Evolutionary conservation across 306 rosid genomes (phyloP).

Genomic region (Hippophae gyantsensis): DNA sequence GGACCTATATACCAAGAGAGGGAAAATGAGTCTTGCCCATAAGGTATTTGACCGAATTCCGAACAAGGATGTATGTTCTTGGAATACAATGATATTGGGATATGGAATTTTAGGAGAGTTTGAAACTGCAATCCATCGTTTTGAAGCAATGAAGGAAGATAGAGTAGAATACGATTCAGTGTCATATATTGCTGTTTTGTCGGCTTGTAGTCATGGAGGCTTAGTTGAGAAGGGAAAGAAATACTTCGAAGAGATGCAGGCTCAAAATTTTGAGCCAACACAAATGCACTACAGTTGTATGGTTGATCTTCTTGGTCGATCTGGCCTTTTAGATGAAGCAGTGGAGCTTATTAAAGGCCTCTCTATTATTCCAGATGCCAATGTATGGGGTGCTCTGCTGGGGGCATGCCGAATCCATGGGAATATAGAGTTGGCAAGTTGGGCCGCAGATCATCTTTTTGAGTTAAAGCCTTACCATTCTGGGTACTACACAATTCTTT

Average conservation of each 20-base stretch:
- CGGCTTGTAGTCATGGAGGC: slow-evolving; percentile 93
- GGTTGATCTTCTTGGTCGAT: slow-evolving; percentile 87
- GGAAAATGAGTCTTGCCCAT: slow-evolving; percentile 57
- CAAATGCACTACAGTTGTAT: slow-evolving; percentile 76
- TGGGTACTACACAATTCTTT: slow-evolving; percentile 78
- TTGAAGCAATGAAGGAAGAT: slow-evolving; percentile 62
- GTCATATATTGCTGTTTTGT: slow-evolving; percentile 72
- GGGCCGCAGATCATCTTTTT: slow-evolving; percentile 76
- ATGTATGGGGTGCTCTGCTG: slow-evolving; percentile 83
- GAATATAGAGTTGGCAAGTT: slow-evolving; percentile 53
- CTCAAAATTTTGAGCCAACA: slow-evolving; percentile 47
- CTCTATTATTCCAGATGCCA: slow-evolving; percentile 55
- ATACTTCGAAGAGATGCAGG: slow-evolving; percentile 49
- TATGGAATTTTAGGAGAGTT: slow-evolving; percentile 78
- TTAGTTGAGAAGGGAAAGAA: slow-evolving; percentile 55
- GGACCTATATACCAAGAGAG: slow-evolving; percentile 81
- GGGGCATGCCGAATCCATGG: slow-evolving; percentile 85
- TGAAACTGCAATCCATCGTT: slow-evolving; percentile 51
- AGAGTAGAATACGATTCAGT: slow-evolving; percentile 57
- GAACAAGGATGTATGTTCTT: slow-evolving; percentile 63
- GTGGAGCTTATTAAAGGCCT: slow-evolving; percentile 47
- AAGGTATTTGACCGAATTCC: slow-evolving; percentile 55
- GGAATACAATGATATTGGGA: slow-evolving; percentile 96
- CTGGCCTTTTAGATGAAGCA: slow-evolving; percentile 73
- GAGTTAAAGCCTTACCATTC: slow-evolving; percentile 60